Evolutionary conservation across 371 early-diverging fungal species (phyloP).

Genomic region (Mortierella sp.): DNA sequence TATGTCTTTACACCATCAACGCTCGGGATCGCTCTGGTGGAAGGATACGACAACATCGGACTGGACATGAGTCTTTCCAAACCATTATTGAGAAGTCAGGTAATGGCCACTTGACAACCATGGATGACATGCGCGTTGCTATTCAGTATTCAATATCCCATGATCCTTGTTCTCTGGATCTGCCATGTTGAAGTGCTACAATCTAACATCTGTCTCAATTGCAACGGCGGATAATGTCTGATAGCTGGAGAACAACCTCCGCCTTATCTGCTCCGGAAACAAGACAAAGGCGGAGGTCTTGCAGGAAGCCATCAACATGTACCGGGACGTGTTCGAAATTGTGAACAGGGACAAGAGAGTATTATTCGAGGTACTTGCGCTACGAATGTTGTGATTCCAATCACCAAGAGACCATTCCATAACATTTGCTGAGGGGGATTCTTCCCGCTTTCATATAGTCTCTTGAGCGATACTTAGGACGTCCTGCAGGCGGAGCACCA

Average conservation of each 20-base stretch:
- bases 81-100: conserved; percentile 85
- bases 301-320: conserved; percentile 64
- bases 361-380: conserved; percentile 23
- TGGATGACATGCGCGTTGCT: background rate
- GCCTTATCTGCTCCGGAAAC: conserved; percentile 73
- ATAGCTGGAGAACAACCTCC: conserved; percentile 79
- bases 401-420: background rate
- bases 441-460: conserved; percentile 9
- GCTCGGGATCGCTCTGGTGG: conserved; percentile 93
- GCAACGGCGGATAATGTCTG: too few species aligned
- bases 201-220: too few species aligned
- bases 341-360: conserved; percentile 38
- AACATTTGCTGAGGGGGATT: background rate
- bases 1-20: conserved; percentile 85
- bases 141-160: background rate
- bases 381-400: background rate
- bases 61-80: conserved; percentile 86
- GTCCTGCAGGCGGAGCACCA: background rate
- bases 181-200: too few species aligned
- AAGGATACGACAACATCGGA: conserved; percentile 91
- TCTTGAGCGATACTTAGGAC: conserved; percentile 21
- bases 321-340: conserved; percentile 70
- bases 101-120: conserved; percentile 33
- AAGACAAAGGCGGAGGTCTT: conserved; percentile 70
- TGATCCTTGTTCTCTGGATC: too few species aligned